Evolutionary conservation across 176 grass and related monocot species (phyloP).

Genomic region (Eleusine coracana): DNA sequence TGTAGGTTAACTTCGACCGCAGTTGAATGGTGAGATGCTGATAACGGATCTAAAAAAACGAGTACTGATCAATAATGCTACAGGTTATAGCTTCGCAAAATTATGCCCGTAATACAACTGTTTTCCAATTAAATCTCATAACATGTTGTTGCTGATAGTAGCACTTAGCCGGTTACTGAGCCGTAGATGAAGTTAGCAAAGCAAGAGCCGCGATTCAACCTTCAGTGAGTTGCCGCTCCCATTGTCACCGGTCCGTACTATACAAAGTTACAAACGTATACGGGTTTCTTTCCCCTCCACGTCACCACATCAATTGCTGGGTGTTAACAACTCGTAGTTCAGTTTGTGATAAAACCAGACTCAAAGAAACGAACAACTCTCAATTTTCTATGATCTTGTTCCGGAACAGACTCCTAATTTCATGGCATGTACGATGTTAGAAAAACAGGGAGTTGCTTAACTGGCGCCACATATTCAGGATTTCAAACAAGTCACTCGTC

Average conservation of each 20-base stretch:
- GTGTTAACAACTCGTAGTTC: background rate
- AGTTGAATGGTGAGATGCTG: background rate
- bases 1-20: background rate
- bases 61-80: background rate
- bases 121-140: background rate
- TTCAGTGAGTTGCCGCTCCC: background rate
- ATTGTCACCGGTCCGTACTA: background rate
- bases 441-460: conserved; percentile 9
- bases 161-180: background rate
- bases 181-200: background rate
- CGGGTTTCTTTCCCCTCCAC: background rate
- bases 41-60: background rate
- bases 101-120: background rate
- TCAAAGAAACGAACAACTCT: background rate
- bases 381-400: conserved; percentile 1
- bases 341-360: background rate
- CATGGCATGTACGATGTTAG: background rate
- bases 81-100: background rate
- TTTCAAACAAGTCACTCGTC: conserved; percentile 49
- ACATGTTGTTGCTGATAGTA: background rate
- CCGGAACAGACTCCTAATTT: conserved; percentile 18
- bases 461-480: background rate
- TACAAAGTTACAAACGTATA: background rate
- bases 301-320: background rate
- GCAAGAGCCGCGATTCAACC: background rate